Evolutionary conservation across 2,329 filamentous ascomycete species (phyloP).

Genomic region (Emergomyces pasteurianus): DNA sequence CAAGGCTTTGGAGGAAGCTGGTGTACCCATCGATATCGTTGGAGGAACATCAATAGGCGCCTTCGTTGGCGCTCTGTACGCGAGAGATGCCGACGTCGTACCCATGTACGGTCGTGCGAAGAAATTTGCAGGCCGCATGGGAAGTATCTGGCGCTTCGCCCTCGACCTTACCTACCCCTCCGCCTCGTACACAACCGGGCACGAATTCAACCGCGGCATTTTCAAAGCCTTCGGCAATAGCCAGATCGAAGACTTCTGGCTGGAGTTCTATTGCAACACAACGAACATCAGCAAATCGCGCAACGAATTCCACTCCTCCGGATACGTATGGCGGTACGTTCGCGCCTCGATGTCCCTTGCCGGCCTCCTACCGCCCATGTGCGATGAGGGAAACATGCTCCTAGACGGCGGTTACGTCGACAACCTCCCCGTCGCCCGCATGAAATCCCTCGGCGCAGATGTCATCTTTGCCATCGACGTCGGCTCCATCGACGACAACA

Average conservation of each 20-base stretch:
- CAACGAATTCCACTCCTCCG: constrained; percentile 84
- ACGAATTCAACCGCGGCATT: constrained; percentile 97
- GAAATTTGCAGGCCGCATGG: constrained; percentile 98
- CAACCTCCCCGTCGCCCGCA: constrained; percentile 91
- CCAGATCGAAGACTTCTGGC: constrained; percentile 98
- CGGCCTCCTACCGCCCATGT: constrained; percentile 81
- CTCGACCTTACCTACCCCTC: constrained; percentile 93
- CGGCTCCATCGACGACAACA: constrained; percentile 80
- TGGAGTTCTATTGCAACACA: constrained; percentile 98
- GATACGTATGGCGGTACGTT: constrained; percentile 96
- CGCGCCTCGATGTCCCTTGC: constrained; percentile 94
- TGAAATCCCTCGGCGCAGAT: constrained; percentile 88
- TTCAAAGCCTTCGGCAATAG: constrained; percentile 97
- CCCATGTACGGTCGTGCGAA: constrained; percentile 95
- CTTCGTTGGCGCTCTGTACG: constrained; percentile 91
- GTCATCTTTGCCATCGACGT: constrained; percentile 95
- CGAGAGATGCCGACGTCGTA: constrained; percentile 89
- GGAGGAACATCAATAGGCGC: constrained; percentile 94
- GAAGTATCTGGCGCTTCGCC: constrained; percentile 96
- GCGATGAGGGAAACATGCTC: constrained; percentile 93
- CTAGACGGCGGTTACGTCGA: constrained; percentile 95
- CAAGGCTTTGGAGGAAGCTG: constrained; percentile 85
- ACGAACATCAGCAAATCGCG: constrained; percentile 96
- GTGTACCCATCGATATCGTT: constrained; percentile 88
- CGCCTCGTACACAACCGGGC: constrained; percentile 91